Evolutionary conservation across 768 basidiomycete species (phyloP).

Genomic region (Phallus indusiatus): DNA sequence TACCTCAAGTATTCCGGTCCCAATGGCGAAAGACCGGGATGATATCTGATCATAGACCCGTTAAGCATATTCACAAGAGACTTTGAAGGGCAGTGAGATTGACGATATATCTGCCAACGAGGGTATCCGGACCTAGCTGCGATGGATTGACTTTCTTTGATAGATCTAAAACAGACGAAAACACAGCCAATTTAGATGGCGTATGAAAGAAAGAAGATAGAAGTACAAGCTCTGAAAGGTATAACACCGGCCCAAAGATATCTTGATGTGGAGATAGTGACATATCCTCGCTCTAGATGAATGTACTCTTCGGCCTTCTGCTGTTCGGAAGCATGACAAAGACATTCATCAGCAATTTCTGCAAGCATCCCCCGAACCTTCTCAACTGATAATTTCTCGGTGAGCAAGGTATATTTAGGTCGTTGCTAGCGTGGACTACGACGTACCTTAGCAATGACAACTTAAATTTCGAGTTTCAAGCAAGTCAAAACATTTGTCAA

Average conservation of each 20-base stretch:
- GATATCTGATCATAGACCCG: conserved; percentile 94
- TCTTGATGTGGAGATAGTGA: conserved; percentile 96
- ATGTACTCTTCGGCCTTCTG: conserved; percentile 81
- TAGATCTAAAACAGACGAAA: conserved; percentile 55
- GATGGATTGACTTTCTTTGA: conserved; percentile 95
- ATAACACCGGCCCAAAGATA: conserved; percentile 98
- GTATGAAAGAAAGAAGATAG: neutral
- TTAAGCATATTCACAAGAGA: conserved; percentile 82
- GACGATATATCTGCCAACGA: conserved; percentile 93
- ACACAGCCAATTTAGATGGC: too few relatives aligned
- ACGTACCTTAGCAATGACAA: conserved; percentile 77
- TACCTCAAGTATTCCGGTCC: conserved; percentile 86
- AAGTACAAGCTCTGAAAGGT: conserved; percentile 93
- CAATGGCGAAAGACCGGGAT: conserved; percentile 89
- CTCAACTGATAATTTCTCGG: conserved; percentile 79
- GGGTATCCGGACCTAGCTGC: conserved; percentile 88
- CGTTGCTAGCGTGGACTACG: neutral
- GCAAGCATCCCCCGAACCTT: conserved; percentile 94
- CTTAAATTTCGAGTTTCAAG: conserved; percentile 91
- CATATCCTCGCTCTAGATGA: conserved; percentile 93
- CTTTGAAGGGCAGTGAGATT: conserved; percentile 89
- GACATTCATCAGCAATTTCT: conserved; percentile 82
- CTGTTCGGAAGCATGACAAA: conserved; percentile 64
- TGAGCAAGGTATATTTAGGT: conserved; percentile 41
- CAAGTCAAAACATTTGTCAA: conserved; percentile 96